phyloP scores from a whole-genome alignment of 139 green algal genomes.

The Trebouxia sp. region DNA sequence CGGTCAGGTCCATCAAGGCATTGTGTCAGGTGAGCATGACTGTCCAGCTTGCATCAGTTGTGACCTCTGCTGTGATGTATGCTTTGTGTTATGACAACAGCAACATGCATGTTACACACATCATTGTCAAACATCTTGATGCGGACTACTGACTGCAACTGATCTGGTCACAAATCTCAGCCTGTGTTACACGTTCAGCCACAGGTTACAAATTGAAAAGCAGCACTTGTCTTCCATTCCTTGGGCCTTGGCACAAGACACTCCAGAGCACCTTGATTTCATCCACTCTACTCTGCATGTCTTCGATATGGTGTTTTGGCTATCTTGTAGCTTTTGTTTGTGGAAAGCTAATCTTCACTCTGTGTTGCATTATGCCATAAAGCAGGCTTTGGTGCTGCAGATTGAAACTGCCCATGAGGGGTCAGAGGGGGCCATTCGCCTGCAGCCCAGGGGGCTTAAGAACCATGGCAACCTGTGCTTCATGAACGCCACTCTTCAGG shows the following conservation, averaged over 20 bases:
- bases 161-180: background rate
- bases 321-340: too few species aligned
- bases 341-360: too few species aligned
- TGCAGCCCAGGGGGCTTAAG: constrained; percentile 66
- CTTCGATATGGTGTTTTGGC: too few species aligned
- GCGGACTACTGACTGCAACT: background rate
- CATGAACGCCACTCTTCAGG: constrained; percentile 76
- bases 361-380: too few species aligned
- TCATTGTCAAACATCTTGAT: background rate
- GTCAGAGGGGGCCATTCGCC: background rate
- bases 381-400: background rate
- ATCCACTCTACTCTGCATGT: too few species aligned
- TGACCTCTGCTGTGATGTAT: background rate
- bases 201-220: background rate
- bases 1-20: background rate
- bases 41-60: background rate
- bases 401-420: background rate
- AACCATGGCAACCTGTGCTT: constrained; percentile 89
- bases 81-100: background rate
- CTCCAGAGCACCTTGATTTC: background rate
- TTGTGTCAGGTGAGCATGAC: constrained; percentile 3
- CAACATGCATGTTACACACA: background rate
- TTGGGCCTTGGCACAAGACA: background rate
- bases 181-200: background rate
- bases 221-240: background rate